A percentile compares a stretch with the other conserved stretches of the same genome.
Conservation (phyloP, 805 yeast species). For the Zygoascus flipseniorum region DNA sequence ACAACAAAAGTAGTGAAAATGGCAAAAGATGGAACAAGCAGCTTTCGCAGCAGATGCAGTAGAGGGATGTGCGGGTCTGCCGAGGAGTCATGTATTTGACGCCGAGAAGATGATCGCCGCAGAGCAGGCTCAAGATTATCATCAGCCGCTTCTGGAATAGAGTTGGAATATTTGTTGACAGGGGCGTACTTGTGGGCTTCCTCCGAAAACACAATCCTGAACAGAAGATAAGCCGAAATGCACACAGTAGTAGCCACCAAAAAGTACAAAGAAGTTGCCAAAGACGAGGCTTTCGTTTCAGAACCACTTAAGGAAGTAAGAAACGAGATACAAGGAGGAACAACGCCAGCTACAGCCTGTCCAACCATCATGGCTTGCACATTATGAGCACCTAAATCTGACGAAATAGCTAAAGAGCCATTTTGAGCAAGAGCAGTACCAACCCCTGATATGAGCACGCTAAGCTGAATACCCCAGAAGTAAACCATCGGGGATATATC, state of each 20-base stretch:
- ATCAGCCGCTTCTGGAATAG: background rate
- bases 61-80: conserved; percentile 46
- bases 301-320: conserved; percentile 36
- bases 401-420: conserved; percentile 82
- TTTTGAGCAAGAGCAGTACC: conserved; percentile 83
- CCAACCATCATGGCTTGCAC: conserved; percentile 94
- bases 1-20: conserved; percentile 67
- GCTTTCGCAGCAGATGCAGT: conserved; percentile 47
- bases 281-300: conserved; percentile 5
- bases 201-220: conserved; percentile 18
- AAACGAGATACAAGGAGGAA: conserved; percentile 70
- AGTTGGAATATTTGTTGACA: background rate
- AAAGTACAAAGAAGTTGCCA: conserved; percentile 32
- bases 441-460: conserved; percentile 56
- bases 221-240: conserved; percentile 33
- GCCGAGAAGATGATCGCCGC: conserved; percentile 9
- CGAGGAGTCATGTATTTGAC: conserved; percentile 31
- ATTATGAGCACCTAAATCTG: conserved; percentile 62
- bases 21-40: conserved; percentile 55
- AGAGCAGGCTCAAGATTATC: background rate
- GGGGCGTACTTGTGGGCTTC: background rate
- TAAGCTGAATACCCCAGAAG: conserved; percentile 48
- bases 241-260: conserved; percentile 45
- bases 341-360: conserved; percentile 87
- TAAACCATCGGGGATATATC: conserved; percentile 14